phyloP scores from a whole-genome alignment of 1,139 yeast genomes.

The Yarrowia galli region DNA sequence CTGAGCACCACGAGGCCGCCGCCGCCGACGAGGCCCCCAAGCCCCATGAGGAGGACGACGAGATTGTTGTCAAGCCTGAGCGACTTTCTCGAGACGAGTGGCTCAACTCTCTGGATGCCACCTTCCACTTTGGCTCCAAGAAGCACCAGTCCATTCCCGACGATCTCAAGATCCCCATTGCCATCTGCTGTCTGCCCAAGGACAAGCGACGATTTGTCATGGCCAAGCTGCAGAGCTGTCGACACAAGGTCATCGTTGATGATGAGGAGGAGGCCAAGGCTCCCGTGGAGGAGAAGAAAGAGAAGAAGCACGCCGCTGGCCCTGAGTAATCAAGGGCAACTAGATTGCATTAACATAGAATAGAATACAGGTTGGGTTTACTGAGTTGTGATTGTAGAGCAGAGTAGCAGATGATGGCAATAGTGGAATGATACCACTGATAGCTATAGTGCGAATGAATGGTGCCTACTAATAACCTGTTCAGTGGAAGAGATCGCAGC shows the following conservation, averaged over 20 bases:
- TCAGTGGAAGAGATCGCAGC: no score
- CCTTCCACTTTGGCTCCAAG: constrained; percentile 33
- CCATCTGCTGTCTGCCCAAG: constrained; percentile 23
- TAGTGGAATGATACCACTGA: no score
- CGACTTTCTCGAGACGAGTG: constrained; percentile 21
- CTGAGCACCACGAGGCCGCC: constrained; percentile 24
- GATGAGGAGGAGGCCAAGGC: constrained; percentile 15
- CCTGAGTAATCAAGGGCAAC: neutral
- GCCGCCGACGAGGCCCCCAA: constrained; percentile 20
- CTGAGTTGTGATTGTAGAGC: neutral
- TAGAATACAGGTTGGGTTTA: constrained; percentile 28
- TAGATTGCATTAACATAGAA: constrained; percentile 20
- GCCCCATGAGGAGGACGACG: constrained; percentile 8
- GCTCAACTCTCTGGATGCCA: constrained; percentile 16
- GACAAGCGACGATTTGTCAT: constrained; percentile 29
- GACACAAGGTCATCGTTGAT: neutral
- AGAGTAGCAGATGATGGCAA: no score
- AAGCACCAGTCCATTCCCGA: constrained; percentile 33
- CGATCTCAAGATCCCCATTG: constrained; percentile 25
- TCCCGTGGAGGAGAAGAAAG: constrained; percentile 8
- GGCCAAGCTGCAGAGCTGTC: constrained; percentile 5
- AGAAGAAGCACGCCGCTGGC: constrained; percentile 22
- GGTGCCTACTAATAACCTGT: no score
- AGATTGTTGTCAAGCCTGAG: constrained; percentile 18
- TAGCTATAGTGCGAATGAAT: no score